phyloP scores from a whole-genome alignment of 169 alveolate genomes.

The Plasmodium cynomolgi region DNA sequence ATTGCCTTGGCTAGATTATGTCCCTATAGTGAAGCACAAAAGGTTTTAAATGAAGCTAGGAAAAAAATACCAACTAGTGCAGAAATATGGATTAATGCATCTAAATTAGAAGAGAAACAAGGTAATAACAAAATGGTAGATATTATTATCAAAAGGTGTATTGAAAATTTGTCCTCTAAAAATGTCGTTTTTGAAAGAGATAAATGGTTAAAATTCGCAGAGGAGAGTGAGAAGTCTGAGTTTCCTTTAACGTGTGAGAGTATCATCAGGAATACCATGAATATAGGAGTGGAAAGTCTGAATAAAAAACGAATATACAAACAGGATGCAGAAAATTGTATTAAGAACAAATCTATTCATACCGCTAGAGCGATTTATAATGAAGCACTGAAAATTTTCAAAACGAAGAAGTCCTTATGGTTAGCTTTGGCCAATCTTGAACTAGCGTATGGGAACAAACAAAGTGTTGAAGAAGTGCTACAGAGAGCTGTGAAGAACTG shows the following conservation, averaged over 20 bases:
- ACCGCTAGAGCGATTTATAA: constrained; percentile 91
- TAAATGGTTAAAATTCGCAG: constrained; percentile 95
- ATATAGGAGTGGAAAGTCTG: constrained; percentile 84
- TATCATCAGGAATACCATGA: constrained; percentile 87
- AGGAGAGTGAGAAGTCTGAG: constrained; percentile 89
- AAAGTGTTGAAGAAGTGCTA: constrained; percentile 87
- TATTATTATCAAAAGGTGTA: constrained; percentile 89
- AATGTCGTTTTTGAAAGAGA: constrained; percentile 88
- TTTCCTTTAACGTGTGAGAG: constrained; percentile 91
- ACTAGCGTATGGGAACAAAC: constrained; percentile 91
- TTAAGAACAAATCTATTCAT: constrained; percentile 84
- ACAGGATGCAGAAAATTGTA: constrained; percentile 89
- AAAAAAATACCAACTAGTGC: constrained; percentile 96
- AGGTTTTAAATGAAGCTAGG: constrained; percentile 97
- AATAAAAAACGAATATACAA: constrained; percentile 82
- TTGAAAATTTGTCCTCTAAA: constrained; percentile 87
- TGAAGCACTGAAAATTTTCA: constrained; percentile 88
- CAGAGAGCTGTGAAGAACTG: constrained; percentile 90
- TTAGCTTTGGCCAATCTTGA: constrained; percentile 96
- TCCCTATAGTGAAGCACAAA: constrained; percentile 96
- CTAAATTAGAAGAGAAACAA: constrained; percentile 96
- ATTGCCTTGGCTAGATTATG: constrained; percentile 97
- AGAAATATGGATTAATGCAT: constrained; percentile 97
- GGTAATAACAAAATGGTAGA: constrained; percentile 88
- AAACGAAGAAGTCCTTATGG: constrained; percentile 92